These are phyloP conservation scores for Lachnellula cervina DNA, from an alignment of 2,329 filamentous ascomycete genomes.

Conservation along the genomic window DNA sequence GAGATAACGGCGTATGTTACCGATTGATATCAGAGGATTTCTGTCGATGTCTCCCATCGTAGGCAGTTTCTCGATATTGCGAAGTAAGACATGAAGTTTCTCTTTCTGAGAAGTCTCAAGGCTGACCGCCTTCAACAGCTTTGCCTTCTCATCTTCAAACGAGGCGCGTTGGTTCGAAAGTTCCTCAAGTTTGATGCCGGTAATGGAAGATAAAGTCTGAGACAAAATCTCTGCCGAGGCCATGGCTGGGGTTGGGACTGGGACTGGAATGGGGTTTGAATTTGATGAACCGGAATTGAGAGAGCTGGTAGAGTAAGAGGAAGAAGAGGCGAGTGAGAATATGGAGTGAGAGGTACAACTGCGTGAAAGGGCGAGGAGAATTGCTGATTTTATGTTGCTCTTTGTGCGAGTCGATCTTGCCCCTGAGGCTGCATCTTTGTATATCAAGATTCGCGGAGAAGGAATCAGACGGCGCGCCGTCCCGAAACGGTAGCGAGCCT, in stretches of 20 bases:
- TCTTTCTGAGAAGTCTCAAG: conserved; percentile 27
- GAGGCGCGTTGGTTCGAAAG: conserved; percentile 44
- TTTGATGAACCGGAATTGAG: no score
- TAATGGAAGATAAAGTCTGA: conserved; percentile 49
- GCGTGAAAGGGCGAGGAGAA: no score
- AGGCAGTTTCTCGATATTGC: conserved; percentile 33
- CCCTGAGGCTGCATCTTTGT: no score
- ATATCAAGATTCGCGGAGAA: no score
- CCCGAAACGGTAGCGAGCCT: no score
- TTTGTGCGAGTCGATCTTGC: no score
- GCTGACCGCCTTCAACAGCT: conserved; percentile 34
- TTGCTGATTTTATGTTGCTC: no score
- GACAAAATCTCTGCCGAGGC: conserved; percentile 39
- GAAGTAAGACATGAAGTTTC: conserved; percentile 34
- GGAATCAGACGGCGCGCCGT: no score
- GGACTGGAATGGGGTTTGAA: neutral
- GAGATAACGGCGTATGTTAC: conserved; percentile 45
- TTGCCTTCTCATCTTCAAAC: conserved; percentile 43
- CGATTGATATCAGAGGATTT: conserved; percentile 23
- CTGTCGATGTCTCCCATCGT: conserved; percentile 28
- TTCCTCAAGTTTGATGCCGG: conserved; percentile 50
- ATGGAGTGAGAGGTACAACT: no score
- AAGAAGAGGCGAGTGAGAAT: no score
- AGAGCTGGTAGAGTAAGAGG: no score
- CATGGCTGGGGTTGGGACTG: conserved; percentile 20